Conservation (phyloP, 345 rosid genomes). For the Passiflora organensis region DNA sequence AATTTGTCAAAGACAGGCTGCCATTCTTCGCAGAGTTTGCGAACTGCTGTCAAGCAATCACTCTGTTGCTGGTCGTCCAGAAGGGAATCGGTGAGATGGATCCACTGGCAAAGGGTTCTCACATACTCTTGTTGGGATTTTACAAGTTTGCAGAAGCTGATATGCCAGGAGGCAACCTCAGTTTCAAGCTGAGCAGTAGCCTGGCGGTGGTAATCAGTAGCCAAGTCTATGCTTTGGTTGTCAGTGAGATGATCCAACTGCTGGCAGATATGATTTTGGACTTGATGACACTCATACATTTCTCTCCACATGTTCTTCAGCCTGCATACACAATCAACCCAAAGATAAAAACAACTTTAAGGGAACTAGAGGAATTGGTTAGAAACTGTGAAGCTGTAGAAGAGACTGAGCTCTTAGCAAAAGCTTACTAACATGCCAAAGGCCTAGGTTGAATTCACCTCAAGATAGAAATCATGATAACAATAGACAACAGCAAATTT, state of each 20-base stretch:
- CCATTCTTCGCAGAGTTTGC: slow-evolving; percentile 65
- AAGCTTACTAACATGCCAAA: too few relatives aligned
- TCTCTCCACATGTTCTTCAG: slow-evolving; percentile 65
- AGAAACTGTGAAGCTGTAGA: neutral
- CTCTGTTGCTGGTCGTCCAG: slow-evolving; percentile 46
- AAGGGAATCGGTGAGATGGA: slow-evolving; percentile 53
- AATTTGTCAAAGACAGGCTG: slow-evolving; percentile 51
- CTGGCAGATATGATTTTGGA: slow-evolving; percentile 65
- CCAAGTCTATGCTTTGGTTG: slow-evolving; percentile 37
- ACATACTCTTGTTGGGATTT: slow-evolving; percentile 63
- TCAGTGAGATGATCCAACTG: slow-evolving; percentile 56
- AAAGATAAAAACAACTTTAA: slow-evolving; percentile 1
- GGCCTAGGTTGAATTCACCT: too few relatives aligned
- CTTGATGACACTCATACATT: slow-evolving; percentile 75
- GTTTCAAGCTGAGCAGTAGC: slow-evolving; percentile 75
- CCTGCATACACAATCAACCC: slow-evolving; percentile 30
- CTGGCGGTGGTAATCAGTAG: slow-evolving; percentile 61
- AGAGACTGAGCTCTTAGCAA: neutral
- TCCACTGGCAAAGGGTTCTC: slow-evolving; percentile 61
- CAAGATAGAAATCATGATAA: too few relatives aligned
- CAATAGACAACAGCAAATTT: too few relatives aligned
- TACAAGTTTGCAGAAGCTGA: slow-evolving; percentile 66
- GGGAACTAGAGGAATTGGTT: neutral
- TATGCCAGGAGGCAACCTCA: slow-evolving; percentile 68
- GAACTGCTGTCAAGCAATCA: slow-evolving; percentile 38